Percentiles rank a stretch among this genome's conserved stretches.
phyloP scores from a whole-genome alignment of 495 filamentous ascomycete genomes.

The Podospora fimiseda region DNA sequence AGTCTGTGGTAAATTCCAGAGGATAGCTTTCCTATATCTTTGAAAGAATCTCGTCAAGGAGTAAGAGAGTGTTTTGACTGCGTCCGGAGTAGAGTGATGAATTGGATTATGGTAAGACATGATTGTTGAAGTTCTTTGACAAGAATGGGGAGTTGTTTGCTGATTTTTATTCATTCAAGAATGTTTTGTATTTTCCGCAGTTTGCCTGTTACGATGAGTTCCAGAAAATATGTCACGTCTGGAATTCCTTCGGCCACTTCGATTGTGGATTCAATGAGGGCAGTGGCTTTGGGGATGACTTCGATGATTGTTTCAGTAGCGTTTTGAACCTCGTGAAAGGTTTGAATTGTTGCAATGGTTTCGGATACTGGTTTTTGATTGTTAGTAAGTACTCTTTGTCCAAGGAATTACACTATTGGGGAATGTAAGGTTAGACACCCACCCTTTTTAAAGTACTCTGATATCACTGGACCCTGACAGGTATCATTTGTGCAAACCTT shows the following conservation, averaged over 20 bases:
- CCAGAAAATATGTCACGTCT: not conserved
- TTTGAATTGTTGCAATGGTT: not conserved
- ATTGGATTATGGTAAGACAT: not conserved
- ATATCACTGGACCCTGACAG: not conserved
- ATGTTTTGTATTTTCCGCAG: not conserved
- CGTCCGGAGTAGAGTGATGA: not conserved
- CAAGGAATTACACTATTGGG: no score
- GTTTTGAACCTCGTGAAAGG: not conserved
- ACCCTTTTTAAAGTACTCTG: not conserved
- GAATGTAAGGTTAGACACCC: not conserved
- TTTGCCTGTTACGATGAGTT: not conserved
- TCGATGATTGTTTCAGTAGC: not conserved
- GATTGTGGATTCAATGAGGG: not conserved
- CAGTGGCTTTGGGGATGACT: not conserved
- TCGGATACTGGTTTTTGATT: not conserved
- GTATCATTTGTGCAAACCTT: not conserved
- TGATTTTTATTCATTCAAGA: not conserved
- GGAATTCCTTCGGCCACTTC: not conserved
- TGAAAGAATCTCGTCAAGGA: not conserved
- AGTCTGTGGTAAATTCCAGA: not conserved
- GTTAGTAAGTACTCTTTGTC: not conserved
- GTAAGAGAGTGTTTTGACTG: not conserved
- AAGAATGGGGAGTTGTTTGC: not conserved
- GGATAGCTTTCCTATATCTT: not conserved
- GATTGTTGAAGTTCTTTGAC: not conserved